Evolutionary conservation across 495 filamentous ascomycete genomes (phyloP), one percentile per base, ranked within the genome.

Genomic region (Trichodelitschia bisporula): DNA sequence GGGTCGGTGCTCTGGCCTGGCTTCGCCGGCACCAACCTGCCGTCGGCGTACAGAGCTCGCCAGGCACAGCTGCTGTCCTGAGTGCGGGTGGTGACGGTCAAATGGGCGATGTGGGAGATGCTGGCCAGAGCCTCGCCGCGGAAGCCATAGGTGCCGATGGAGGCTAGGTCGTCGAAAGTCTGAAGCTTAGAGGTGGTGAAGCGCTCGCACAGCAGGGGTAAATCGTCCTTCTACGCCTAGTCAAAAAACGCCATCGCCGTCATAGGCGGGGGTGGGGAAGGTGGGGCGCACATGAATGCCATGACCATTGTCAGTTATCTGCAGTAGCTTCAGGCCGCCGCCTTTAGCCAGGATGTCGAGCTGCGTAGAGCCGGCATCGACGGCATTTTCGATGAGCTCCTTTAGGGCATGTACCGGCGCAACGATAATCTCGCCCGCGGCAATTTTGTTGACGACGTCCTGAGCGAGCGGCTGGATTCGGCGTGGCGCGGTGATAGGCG

Each of bases 381-480:
- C 89, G 4, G 89, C 70, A 40, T 99, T 99, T 44, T 99, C 89
- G 9, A 95, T 90, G 28, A 99, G 56, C 49, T 99, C 89, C 55
- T 99, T 99, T 18, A 99, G 53, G 13, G 89, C 89, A 47, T 99
- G 79, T 35, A 95, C 82, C 15, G 89, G 89, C 8, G 89, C 86
- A 30, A 95, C 80, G 31, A 99, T 95, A 37, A 95, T 99, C 47
- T 99, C 89, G 11, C 89, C 89, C n/a, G 89, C 89, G 4, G 89
- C 89, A 41, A 99, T 99, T 54, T 93, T 95, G 56, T 95, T 95
- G 34, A 95, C 78, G 24, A 99, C 89, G 58, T 92, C 80, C 44
- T 77, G 73, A 46, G 92, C 76, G 12, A 99, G 66, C 17, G 82
- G 72, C 77, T 91, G 69, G 44, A 84, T 84, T 23, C 72, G 62